A percentile compares a stretch with the other conserved stretches of the same genome.
Conservation (phyloP, 305 asterid genomes). For the Ilex paraguariensis region DNA sequence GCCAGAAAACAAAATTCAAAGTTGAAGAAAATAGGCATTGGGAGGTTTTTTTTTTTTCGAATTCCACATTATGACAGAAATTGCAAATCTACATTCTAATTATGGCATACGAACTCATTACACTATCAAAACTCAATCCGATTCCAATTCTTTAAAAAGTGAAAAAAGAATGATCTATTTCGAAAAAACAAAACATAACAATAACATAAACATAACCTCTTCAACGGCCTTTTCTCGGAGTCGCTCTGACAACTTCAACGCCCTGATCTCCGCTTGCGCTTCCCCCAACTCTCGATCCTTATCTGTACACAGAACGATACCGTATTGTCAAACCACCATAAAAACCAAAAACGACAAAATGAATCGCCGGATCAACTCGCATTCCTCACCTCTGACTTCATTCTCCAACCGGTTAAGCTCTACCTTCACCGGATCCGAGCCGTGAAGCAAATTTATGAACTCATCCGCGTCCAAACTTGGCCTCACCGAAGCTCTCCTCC, state of each 20-base stretch:
- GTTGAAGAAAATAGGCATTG: too few relatives aligned
- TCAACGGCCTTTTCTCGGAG: constrained; percentile 18
- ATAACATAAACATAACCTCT: constrained; percentile 1
- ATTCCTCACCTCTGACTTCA: constrained; percentile 85
- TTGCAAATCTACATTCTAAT: too few relatives aligned
- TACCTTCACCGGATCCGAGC: constrained; percentile 98
- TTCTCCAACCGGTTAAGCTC: constrained; percentile 98
- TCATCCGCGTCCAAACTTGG: constrained; percentile 92
- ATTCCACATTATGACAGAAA: background rate
- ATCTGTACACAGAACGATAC: constrained; percentile 8
- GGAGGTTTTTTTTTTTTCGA: too few relatives aligned
- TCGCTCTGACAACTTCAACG: constrained; percentile 15
- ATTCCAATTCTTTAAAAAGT: too few relatives aligned
- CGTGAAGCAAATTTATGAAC: constrained; percentile 84
- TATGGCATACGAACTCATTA: too few relatives aligned
- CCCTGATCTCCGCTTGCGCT: constrained; percentile 17
- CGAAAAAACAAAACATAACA: background rate
- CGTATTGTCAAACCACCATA: background rate
- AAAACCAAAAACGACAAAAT: constrained; percentile 15
- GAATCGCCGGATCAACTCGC: constrained; percentile 48
- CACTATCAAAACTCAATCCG: too few relatives aligned
- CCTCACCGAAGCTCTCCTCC: constrained; percentile 80
- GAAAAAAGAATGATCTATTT: too few relatives aligned
- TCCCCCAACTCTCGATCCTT: constrained; percentile 19
- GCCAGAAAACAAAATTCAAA: too few relatives aligned